Percentiles rank a stretch among this genome's conserved stretches.
phyloP scores from a whole-genome alignment of 768 basidiomycete species.

The Tulasnella sp. region DNA sequence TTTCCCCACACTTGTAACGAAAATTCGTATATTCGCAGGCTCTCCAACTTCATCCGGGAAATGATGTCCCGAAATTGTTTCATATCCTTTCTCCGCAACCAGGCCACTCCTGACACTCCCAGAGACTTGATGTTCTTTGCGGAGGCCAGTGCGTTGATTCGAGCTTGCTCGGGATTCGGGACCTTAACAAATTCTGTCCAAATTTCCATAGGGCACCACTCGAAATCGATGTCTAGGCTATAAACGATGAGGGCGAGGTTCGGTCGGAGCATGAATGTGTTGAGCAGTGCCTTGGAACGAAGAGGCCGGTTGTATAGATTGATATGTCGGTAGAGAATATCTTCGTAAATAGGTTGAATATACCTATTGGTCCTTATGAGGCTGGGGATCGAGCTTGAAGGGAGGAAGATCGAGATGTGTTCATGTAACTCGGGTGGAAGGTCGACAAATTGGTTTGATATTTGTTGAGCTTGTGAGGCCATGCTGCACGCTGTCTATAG shows the following conservation, averaged over 20 bases:
- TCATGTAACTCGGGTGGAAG: no score
- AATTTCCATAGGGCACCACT: no score
- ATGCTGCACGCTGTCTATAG: no score
- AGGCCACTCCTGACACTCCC: neutral
- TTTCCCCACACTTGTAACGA: no score
- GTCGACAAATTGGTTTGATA: no score
- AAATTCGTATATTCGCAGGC: neutral
- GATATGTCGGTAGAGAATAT: neutral
- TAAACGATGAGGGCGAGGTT: neutral
- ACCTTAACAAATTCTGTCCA: no score
- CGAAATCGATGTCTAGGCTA: neutral
- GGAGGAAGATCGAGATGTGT: neutral
- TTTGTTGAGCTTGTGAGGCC: no score
- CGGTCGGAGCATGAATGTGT: no score
- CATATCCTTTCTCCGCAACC: no score
- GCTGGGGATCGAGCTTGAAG: neutral
- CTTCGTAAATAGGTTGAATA: neutral
- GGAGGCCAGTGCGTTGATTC: neutral
- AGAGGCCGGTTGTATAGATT: neutral
- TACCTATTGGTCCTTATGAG: neutral
- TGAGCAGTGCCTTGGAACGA: neutral
- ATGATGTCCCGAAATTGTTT: neutral
- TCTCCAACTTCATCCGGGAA: neutral
- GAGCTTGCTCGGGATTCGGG: no score
- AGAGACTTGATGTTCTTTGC: neutral